These are phyloP conservation scores for Backusella circina DNA, from an alignment of 192 early-diverging fungal genomes.

Conservation along the genomic window DNA sequence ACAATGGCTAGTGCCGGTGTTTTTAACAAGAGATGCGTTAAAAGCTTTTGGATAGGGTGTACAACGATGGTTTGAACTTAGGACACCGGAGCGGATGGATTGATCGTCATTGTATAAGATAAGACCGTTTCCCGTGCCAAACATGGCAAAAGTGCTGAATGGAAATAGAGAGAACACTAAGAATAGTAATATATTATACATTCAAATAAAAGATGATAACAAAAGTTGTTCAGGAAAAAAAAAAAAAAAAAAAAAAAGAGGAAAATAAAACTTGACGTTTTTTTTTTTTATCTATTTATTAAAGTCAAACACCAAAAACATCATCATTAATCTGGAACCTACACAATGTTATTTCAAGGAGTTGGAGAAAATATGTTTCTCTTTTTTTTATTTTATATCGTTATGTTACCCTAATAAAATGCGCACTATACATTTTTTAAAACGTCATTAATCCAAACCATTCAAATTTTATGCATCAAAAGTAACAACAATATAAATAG, in stretches of 20 bases:
- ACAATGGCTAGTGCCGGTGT: slow-evolving; percentile 10
- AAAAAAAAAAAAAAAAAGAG: background rate
- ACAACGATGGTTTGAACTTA: slow-evolving; percentile 17
- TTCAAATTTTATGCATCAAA: no score
- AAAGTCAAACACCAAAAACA: background rate
- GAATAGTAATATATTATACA: background rate
- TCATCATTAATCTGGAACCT: background rate
- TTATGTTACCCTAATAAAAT: no score
- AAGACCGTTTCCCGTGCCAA: background rate
- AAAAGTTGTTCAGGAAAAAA: background rate
- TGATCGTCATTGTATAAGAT: background rate
- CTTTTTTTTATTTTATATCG: background rate
- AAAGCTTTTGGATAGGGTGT: slow-evolving; percentile 7
- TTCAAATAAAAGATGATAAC: background rate
- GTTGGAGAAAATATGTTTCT: background rate
- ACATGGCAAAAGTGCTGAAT: background rate
- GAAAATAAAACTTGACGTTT: background rate
- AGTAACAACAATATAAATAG: background rate
- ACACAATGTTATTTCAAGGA: background rate
- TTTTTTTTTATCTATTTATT: background rate
- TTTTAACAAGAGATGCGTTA: slow-evolving; percentile 2
- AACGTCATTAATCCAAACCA: no score
- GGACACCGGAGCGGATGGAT: background rate
- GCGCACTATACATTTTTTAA: no score
- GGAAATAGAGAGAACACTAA: background rate